These are phyloP conservation scores for Xylariomycetidae sp. DNA, from an alignment of 2,329 filamentous ascomycete genomes.

Conservation along the genomic window DNA sequence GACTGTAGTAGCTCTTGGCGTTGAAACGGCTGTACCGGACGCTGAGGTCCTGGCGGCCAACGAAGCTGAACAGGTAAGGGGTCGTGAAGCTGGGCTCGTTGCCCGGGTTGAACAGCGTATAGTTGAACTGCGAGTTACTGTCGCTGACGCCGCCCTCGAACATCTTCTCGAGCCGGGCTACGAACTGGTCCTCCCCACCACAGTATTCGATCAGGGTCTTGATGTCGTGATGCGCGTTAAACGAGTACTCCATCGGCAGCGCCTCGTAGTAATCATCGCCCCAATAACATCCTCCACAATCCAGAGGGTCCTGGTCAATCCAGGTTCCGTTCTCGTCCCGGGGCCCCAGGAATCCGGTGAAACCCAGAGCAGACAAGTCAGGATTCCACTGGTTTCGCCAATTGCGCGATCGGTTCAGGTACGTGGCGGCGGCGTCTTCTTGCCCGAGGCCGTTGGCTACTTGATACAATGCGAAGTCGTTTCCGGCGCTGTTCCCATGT, in stretches of 20 bases:
- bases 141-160: conserved; percentile 47
- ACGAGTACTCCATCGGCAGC: conserved; percentile 61
- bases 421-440: conserved; percentile 47
- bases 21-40: conserved; percentile 55
- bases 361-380: conserved; percentile 51
- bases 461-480: conserved; percentile 64
- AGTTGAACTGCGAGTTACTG: conserved; percentile 37
- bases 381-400: conserved; percentile 72
- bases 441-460: conserved; percentile 57
- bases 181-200: conserved; percentile 53
- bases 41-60: conserved; percentile 56
- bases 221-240: conserved; percentile 66
- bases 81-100: conserved; percentile 54
- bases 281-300: conserved; percentile 64
- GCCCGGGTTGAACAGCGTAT: conserved; percentile 58
- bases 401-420: conserved; percentile 59
- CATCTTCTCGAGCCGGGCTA: conserved; percentile 54
- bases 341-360: conserved; percentile 63
- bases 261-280: conserved; percentile 57
- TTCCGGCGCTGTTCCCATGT: conserved; percentile 40
- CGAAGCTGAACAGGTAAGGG: conserved; percentile 67
- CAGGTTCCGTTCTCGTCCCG: conserved; percentile 47
- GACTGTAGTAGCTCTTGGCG: conserved; percentile 55
- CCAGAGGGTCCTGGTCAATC: conserved; percentile 49
- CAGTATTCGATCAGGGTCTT: conserved; percentile 45